phyloP scores from a whole-genome alignment of 2,329 filamentous ascomycete genomes.

The Beauveria medogensis region DNA sequence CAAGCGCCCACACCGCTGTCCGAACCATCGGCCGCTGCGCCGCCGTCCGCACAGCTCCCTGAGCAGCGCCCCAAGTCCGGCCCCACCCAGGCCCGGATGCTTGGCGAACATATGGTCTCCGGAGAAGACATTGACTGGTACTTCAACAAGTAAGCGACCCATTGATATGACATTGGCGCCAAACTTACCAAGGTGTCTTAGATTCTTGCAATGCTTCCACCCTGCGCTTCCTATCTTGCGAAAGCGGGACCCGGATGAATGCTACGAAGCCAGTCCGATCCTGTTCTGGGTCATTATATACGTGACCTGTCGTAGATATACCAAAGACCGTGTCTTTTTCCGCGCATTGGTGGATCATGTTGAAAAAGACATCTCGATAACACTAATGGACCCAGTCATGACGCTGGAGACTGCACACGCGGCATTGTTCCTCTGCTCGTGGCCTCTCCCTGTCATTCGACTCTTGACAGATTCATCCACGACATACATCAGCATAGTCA shows the following conservation, averaged over 20 bases:
- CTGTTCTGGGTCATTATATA: constrained; percentile 50
- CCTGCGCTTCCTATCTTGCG: constrained; percentile 44
- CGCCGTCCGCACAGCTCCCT: constrained; percentile 15
- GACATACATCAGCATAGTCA: constrained; percentile 37
- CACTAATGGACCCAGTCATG: constrained; percentile 34
- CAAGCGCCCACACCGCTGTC: constrained; percentile 19
- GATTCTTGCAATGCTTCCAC: constrained; percentile 45
- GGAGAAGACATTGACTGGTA: constrained; percentile 48
- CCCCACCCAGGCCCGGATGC: constrained; percentile 32
- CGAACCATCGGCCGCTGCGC: constrained; percentile 18
- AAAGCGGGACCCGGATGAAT: constrained; percentile 40
- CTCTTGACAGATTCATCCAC: constrained; percentile 43
- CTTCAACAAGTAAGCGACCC: constrained; percentile 37
- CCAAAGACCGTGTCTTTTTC: constrained; percentile 33
- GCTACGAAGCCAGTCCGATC: constrained; percentile 38
- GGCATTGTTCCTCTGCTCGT: constrained; percentile 41
- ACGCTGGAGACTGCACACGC: constrained; percentile 43
- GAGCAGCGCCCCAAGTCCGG: constrained; percentile 18
- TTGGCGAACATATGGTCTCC: constrained; percentile 40
- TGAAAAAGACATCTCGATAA: constrained; percentile 35
- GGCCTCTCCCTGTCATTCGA: constrained; percentile 43
- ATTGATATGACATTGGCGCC: not conserved
- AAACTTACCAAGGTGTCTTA: constrained; percentile 17
- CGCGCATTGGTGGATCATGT: constrained; percentile 39
- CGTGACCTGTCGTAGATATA: constrained; percentile 41